These are phyloP conservation scores for Boehmeria nivea DNA, from an alignment of 306 rosid genomes.

Conservation along the genomic window DNA sequence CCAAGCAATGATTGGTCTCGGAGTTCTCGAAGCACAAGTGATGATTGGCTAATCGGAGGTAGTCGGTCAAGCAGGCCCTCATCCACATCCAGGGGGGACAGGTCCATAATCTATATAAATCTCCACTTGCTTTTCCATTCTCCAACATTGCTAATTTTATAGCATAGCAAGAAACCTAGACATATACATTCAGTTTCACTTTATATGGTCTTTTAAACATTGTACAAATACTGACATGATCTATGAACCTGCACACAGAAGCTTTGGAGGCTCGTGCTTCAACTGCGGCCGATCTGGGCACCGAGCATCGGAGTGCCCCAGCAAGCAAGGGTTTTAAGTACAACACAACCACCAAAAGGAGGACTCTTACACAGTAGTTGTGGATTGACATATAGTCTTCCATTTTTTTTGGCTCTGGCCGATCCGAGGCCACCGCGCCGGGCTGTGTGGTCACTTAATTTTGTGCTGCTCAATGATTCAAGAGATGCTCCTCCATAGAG, in stretches of 20 bases:
- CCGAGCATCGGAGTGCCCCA: conserved; percentile 87
- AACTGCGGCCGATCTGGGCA: conserved; percentile 87
- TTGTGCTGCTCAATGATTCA: too few species aligned
- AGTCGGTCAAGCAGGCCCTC: conserved; percentile 65
- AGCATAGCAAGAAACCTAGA: too few species aligned
- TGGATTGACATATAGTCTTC: conserved; percentile 16
- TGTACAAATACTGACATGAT: too few species aligned
- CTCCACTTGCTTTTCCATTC: too few species aligned
- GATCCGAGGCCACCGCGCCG: conserved; percentile 24
- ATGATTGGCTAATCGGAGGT: conserved; percentile 86
- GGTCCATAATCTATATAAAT: conserved; percentile 26
- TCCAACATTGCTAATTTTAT: too few species aligned
- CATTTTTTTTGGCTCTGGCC: conserved; percentile 13
- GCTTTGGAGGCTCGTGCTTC: conserved; percentile 86
- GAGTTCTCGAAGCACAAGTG: conserved; percentile 45
- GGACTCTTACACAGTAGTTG: background rate
- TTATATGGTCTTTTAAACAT: too few species aligned
- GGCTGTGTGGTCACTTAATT: too few species aligned
- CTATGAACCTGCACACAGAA: conserved; percentile 42
- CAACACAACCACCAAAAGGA: background rate
- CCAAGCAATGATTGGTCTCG: conserved; percentile 61
- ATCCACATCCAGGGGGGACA: conserved; percentile 41
- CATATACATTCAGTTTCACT: too few species aligned
- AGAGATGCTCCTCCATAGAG: conserved; percentile 25
- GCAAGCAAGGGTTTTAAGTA: conserved; percentile 40